Conservation (phyloP, 441 rosid species). For the Flueggea neowawraea region DNA sequence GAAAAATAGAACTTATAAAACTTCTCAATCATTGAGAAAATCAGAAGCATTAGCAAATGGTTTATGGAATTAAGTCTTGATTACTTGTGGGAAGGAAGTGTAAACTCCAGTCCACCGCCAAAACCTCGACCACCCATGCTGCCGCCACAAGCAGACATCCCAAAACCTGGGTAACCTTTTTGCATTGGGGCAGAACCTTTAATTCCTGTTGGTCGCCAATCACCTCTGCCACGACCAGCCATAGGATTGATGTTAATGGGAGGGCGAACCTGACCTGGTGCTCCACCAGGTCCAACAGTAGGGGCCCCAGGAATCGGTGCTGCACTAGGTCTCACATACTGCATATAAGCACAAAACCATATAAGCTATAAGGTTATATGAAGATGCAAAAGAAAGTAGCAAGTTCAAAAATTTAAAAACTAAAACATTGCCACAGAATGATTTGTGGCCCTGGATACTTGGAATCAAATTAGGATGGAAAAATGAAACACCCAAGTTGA, state of each 20-base stretch:
- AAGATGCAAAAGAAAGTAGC: not conserved
- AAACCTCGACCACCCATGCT: slow-evolving; percentile 67
- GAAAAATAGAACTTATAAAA: too few relatives aligned
- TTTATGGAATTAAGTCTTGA: slow-evolving; percentile 15
- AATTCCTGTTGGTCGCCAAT: slow-evolving; percentile 83
- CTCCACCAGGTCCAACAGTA: slow-evolving; percentile 43
- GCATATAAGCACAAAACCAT: slow-evolving; percentile 35
- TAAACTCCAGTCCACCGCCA: slow-evolving; percentile 80
- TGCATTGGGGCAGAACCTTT: slow-evolving; percentile 62
- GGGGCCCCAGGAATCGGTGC: slow-evolving; percentile 69
- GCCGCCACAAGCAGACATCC: slow-evolving; percentile 58
- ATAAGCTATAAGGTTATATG: slow-evolving; percentile 10
- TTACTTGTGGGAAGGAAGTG: slow-evolving; percentile 99
- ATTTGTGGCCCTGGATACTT: not conserved
- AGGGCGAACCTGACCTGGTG: slow-evolving; percentile 82
- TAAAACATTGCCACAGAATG: not conserved
- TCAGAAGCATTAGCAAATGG: slow-evolving; percentile 1
- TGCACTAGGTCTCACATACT: slow-evolving; percentile 99
- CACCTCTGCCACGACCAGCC: slow-evolving; percentile 96
- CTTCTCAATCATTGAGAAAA: too few relatives aligned
- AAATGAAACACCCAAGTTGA: not conserved
- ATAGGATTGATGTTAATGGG: slow-evolving; percentile 47
- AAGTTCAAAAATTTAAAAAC: too few relatives aligned
- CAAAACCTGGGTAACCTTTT: slow-evolving; percentile 70
- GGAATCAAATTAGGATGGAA: not conserved